These are phyloP conservation scores for Fusarium sp. DNA, from an alignment of 2,329 filamentous ascomycete species.

Conservation along the genomic window DNA sequence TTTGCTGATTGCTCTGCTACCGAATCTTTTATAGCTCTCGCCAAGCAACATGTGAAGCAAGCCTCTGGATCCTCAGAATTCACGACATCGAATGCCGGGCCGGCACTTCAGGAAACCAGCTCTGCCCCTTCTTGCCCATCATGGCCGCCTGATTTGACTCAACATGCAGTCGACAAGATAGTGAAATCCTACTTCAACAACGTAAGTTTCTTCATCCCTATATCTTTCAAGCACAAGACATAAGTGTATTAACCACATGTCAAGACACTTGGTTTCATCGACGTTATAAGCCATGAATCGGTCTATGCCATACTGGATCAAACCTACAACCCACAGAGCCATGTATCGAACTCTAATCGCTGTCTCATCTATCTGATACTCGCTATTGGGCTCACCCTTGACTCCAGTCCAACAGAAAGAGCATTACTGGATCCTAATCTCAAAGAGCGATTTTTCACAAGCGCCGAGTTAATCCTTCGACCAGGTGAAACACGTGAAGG, in stretches of 20 bases:
- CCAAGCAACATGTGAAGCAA: constrained; percentile 69
- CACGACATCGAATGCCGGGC: constrained; percentile 66
- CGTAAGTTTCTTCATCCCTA: constrained; percentile 51
- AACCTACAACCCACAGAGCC: constrained; percentile 50
- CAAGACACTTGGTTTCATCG: constrained; percentile 70
- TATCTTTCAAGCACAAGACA: no score
- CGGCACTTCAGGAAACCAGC: constrained; percentile 68
- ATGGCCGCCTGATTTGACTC: constrained; percentile 50
- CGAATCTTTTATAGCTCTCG: constrained; percentile 69
- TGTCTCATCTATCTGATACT: constrained; percentile 72
- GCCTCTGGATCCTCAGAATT: constrained; percentile 67
- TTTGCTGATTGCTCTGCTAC: constrained; percentile 74
- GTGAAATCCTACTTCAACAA: constrained; percentile 68
- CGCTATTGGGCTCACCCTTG: constrained; percentile 71
- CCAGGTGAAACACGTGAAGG: constrained; percentile 35
- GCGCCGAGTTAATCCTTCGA: constrained; percentile 64
- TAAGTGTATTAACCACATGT: background rate
- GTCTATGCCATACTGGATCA: constrained; percentile 67
- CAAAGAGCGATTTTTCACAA: constrained; percentile 72
- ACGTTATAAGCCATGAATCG: constrained; percentile 65
- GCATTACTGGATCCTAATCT: constrained; percentile 62
- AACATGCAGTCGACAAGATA: constrained; percentile 61
- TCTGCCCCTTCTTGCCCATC: constrained; percentile 56
- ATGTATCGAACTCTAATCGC: constrained; percentile 62
- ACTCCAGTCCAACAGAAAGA: constrained; percentile 64